Evolutionary conservation across 2,329 filamentous ascomycete genomes (phyloP), one percentile per base, ranked within the genome.

Genomic region (Xylariaceae sp.): DNA sequence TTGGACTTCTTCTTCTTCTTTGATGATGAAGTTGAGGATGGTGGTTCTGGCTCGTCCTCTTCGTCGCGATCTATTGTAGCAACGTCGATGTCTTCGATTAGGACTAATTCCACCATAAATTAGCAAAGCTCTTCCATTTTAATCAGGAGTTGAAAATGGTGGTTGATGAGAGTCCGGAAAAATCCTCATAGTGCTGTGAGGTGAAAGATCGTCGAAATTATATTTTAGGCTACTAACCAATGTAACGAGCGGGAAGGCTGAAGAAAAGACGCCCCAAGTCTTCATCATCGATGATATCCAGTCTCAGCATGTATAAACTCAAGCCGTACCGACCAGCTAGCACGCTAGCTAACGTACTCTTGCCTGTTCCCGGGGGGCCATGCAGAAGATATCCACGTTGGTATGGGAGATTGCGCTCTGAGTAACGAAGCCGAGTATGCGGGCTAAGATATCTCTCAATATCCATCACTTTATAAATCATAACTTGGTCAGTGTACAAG

Each of bases 291-390:
- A 14, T 10, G 7, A 10, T 7, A 17, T 36, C 33, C 33, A 89
- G 72, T 55, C 88, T 87, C 16, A 89, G 63, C 55, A 89, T 80
- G 36, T 85, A 85, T 55, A 89, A 84, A 58, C 86, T 84, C 55
- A 87, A 86, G 53, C 86, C 81, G 42, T 89, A 70, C 40, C 80
- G 70, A 3, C 84, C 83, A 1, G 86, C 86, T 6, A 89, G 67
- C 1, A 85, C 85, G 56, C 88, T 80, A 27, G 88, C 86, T 53
- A 89, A 86, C 1, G 83, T 86, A 11, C 44, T 82, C 87, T 64
- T 90, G 88, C 32, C 86, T 85, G 0, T 83, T 0, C 85, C 85
- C 0, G 85, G 85, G 2, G 85, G 85, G 0, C 85, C 85, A 55
- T 88, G 79, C 0, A 89, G 72, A 5, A 89, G 73, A 57, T 88